A percentile compares a stretch with the other conserved stretches of the same genome.
phyloP scores from a whole-genome alignment of 1,139 yeast species.

The Meyerozyma elateridarum region DNA sequence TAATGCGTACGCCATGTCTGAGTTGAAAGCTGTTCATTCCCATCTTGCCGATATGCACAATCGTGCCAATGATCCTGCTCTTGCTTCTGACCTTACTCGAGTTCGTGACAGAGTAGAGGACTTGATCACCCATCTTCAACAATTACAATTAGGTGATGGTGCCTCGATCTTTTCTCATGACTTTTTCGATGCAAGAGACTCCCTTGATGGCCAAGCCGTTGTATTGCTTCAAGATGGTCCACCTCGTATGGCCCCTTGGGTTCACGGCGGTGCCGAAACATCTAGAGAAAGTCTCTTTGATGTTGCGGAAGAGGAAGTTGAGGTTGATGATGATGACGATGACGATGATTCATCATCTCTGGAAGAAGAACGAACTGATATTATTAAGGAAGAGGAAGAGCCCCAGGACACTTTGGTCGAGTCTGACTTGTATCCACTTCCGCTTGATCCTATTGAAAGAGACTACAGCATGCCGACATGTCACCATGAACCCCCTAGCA shows the following conservation, averaged over 20 bases:
- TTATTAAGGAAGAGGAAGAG: slow-evolving; percentile 2
- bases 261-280: not conserved
- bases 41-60: not conserved
- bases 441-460: slow-evolving; percentile 46
- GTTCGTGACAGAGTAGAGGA: slow-evolving; percentile 2
- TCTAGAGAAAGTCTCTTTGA: slow-evolving; percentile 5
- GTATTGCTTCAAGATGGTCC: not conserved
- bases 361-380: slow-evolving; percentile 1
- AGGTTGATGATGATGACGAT: slow-evolving; percentile 6
- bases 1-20: slow-evolving; percentile 1
- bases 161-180: slow-evolving; percentile 35
- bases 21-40: not conserved
- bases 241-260: not conserved
- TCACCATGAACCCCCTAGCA: slow-evolving; percentile 70
- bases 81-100: not conserved
- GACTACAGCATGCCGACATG: slow-evolving; percentile 60
- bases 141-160: slow-evolving; percentile 16
- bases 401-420: slow-evolving; percentile 18
- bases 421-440: slow-evolving; percentile 58
- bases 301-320: slow-evolving; percentile 6
- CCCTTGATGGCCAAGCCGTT: slow-evolving; percentile 27
- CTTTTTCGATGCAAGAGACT: slow-evolving; percentile 67
- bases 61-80: not conserved
- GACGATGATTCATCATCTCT: slow-evolving; percentile 2
- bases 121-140: not conserved